These are phyloP conservation scores for Aspergillus brasiliensis DNA, from an alignment of 2,329 filamentous ascomycete species.

Conservation along the genomic window DNA sequence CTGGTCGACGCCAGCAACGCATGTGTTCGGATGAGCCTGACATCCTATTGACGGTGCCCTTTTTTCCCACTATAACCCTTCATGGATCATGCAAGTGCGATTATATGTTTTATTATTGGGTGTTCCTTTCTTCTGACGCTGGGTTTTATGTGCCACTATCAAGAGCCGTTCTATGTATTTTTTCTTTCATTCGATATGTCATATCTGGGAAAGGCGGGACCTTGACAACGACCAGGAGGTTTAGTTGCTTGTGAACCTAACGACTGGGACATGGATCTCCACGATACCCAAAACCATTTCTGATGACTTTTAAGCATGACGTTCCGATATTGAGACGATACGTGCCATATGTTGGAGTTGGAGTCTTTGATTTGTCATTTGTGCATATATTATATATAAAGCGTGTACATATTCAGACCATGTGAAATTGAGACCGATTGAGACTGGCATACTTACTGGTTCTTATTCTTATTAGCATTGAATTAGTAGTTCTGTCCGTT, in stretches of 20 bases:
- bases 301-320: not conserved
- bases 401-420: constrained; percentile 1
- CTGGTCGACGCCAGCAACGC: too few relatives aligned
- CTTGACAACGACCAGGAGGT: not conserved
- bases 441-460: not conserved
- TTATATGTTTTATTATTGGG: constrained; percentile 6
- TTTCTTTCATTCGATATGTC: not conserved
- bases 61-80: not conserved
- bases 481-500: too few relatives aligned
- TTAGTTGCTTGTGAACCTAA: constrained; percentile 1
- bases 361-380: not conserved
- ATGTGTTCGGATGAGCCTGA: too few relatives aligned
- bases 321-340: not conserved
- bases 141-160: not conserved
- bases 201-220: not conserved
- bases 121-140: not conserved
- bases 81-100: constrained; percentile 6
- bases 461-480: not conserved
- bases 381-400: constrained; percentile 6
- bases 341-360: not conserved
- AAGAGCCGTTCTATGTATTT: constrained; percentile 2
- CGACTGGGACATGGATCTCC: not conserved
- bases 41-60: not conserved
- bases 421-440: not conserved
- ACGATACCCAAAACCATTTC: constrained; percentile 1